Evolutionary conservation across 192 early-diverging fungal species (phyloP), one percentile per base, ranked within the genome.

Genomic region (Coemansia reversa): DNA sequence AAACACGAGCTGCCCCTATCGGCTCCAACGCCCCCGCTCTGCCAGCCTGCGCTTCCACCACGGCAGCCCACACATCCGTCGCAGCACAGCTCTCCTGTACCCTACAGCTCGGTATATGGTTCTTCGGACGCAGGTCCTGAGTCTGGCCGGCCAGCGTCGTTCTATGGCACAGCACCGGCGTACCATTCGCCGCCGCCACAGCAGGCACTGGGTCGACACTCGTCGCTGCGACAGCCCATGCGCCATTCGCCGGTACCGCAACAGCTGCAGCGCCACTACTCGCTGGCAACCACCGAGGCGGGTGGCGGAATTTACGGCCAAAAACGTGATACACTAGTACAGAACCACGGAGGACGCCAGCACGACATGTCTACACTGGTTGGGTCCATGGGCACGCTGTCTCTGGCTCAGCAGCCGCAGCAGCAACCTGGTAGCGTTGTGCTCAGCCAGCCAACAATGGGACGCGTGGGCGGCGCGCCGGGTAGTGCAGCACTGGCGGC

Each of bases 201-300:
- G 11, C 72, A 54, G 27, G 48, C 30, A 1, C 56, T 62, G 4
- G 22, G 28, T 4, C 67, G 49, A 7, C 52, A 65, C 32, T 45
- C 69, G 29, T 52, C 72, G 51, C 60, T 63, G 28, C 60, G 54
- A 48, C 57, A 42, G 51, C 48, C 58, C 16, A 57, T 61, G 19
- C 60, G 55, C 7, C 59, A 66, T 16, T 67, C 70, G 49, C 70
- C 64, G 7, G 55, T 47, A n/a, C 58, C 55, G 47, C 69, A 66
- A 25, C 75, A 71, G 58, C 55, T 67, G 49, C 75, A 67, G n/a
- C 69, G 75, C 7, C 69, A 68, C n/a, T 51, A 63, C 52, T 70
- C 69, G 27, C 51, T 63, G 4, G 22, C 72, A 63, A 56, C 39
- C 56, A 18, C 62, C 61, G 51, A 39, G 55, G 48, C 53, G 32